Percentiles rank a stretch among this genome's conserved stretches.
Conservation (phyloP, 805 yeast genomes). For the Pichia californica region DNA sequence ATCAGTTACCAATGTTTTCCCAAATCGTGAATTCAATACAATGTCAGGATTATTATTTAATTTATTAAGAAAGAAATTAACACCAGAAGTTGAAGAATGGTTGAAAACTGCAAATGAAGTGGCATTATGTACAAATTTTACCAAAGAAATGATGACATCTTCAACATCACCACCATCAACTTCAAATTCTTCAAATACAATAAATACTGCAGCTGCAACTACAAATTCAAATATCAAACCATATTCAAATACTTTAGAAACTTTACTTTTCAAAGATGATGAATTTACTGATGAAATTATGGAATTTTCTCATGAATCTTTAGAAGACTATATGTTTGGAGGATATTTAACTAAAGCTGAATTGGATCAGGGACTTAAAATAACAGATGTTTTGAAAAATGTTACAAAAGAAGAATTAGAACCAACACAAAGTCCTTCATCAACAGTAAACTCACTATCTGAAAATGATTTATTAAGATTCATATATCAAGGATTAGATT, state of each 20-base stretch:
- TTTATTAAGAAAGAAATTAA: slow-evolving; percentile 73
- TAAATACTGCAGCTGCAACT: slow-evolving; percentile 7
- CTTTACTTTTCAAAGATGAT: slow-evolving; percentile 39
- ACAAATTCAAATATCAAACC: slow-evolving; percentile 13
- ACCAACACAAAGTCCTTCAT: background rate
- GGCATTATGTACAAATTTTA: background rate
- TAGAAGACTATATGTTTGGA: slow-evolving; percentile 52
- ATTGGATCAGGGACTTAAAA: slow-evolving; percentile 23
- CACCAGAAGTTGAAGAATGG: slow-evolving; percentile 92
- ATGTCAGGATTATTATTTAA: slow-evolving; percentile 82
- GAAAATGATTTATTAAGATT: slow-evolving; percentile 36
- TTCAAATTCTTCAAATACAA: background rate
- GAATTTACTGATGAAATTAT: slow-evolving; percentile 67
- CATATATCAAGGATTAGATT: slow-evolving; percentile 39
- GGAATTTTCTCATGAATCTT: slow-evolving; percentile 43
- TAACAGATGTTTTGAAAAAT: slow-evolving; percentile 15
- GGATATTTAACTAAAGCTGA: slow-evolving; percentile 56
- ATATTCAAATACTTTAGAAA: background rate
- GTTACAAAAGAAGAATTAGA: background rate
- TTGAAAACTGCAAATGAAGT: slow-evolving; percentile 26
- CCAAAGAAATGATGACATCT: no score
- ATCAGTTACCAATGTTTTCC: slow-evolving; percentile 69
- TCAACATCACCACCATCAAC: background rate
- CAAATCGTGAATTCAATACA: slow-evolving; percentile 79
- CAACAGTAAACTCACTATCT: slow-evolving; percentile 5